phyloP scores from a whole-genome alignment of 2,329 filamentous ascomycete genomes.

The Ophiostoma ips region DNA sequence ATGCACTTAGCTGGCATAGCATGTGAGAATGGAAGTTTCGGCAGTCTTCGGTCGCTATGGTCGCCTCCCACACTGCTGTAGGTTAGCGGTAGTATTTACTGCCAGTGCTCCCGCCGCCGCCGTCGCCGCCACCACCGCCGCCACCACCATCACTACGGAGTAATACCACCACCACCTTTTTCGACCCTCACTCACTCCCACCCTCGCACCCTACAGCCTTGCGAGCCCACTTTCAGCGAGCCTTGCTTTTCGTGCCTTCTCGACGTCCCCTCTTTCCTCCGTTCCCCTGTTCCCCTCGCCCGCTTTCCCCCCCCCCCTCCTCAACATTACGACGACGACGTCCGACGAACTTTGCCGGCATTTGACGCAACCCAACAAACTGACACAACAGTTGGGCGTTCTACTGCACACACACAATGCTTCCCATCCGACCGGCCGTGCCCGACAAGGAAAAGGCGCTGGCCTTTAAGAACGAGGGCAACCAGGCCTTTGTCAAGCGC shows the following conservation, averaged over 20 bases:
- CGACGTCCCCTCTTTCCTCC: neutral
- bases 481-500: slow-evolving; percentile 78
- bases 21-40: slow-evolving; percentile 10
- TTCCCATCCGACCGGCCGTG: neutral
- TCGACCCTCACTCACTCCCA: neutral
- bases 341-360: neutral
- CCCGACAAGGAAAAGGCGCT: slow-evolving; percentile 51
- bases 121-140: too few species aligned
- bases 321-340: neutral
- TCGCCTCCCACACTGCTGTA: slow-evolving; percentile 3
- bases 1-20: neutral
- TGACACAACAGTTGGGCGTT: too few species aligned
- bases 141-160: too few species aligned
- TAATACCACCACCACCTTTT: neutral
- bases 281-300: neutral
- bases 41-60: slow-evolving; percentile 10
- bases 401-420: neutral
- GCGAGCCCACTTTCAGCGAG: neutral
- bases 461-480: slow-evolving; percentile 84
- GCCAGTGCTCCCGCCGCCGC: neutral
- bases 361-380: neutral
- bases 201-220: neutral
- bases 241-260: neutral
- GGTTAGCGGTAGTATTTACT: neutral
- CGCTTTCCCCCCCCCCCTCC: neutral